Evolutionary conservation across 1,139 yeast genomes (phyloP).

Genomic region (Lodderomyces margitis): DNA sequence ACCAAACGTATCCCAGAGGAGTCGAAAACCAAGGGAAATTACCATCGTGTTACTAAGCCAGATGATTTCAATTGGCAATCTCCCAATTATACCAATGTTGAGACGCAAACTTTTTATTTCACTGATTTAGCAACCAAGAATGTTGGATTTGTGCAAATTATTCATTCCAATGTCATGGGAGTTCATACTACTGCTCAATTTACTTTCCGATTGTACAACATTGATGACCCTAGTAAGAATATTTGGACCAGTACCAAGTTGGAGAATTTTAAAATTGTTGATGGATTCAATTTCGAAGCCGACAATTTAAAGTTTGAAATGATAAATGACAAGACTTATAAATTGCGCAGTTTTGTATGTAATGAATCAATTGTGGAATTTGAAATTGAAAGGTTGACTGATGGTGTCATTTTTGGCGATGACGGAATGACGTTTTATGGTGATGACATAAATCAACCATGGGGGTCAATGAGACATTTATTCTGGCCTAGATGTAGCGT

Average conservation of each 20-base stretch:
- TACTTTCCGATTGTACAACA: slow-evolving; percentile 74
- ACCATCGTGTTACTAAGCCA: slow-evolving; percentile 48
- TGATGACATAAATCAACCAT: slow-evolving; percentile 74
- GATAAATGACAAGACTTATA: slow-evolving; percentile 53
- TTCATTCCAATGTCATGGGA: slow-evolving; percentile 89
- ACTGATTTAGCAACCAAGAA: slow-evolving; percentile 59
- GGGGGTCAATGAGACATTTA: slow-evolving; percentile 96
- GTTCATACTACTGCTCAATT: slow-evolving; percentile 91
- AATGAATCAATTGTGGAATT: slow-evolving; percentile 75
- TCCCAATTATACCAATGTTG: slow-evolving; percentile 86
- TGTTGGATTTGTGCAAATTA: slow-evolving; percentile 88
- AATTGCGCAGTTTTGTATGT: slow-evolving; percentile 62
- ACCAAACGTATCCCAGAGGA: slow-evolving; percentile 55
- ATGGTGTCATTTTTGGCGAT: slow-evolving; percentile 86
- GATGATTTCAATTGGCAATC: slow-evolving; percentile 73
- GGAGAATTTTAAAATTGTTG: slow-evolving; percentile 65
- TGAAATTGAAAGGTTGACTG: slow-evolving; percentile 57
- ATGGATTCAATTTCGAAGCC: slow-evolving; percentile 82
- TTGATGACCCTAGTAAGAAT: slow-evolving; percentile 26
- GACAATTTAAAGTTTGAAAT: slow-evolving; percentile 64
- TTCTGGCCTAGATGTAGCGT: slow-evolving; percentile 92
- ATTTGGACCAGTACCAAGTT: slow-evolving; percentile 91
- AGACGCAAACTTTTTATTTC: slow-evolving; percentile 91
- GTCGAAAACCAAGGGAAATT: slow-evolving; percentile 21
- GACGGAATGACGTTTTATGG: slow-evolving; percentile 88